A percentile compares a stretch with the other conserved stretches of the same genome.
phyloP scores from a whole-genome alignment of 768 basidiomycete species.

The Dentipellis fragilis region DNA sequence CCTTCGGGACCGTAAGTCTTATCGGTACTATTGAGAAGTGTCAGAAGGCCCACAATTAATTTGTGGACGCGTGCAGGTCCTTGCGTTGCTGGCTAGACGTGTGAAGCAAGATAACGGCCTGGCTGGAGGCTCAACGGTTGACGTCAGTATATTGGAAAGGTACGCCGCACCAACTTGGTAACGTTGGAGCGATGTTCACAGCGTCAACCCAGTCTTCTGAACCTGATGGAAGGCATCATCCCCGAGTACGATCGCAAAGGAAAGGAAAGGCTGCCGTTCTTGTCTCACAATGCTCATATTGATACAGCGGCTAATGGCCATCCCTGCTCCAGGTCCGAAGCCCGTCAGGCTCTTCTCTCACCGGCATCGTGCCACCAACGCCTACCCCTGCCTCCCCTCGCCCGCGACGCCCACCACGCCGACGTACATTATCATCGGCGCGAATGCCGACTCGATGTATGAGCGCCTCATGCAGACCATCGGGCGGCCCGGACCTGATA shows the following conservation, averaged over 20 bases:
- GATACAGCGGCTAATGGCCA: not conserved
- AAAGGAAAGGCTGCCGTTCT: conserved; percentile 25
- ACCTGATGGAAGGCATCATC: conserved; percentile 69
- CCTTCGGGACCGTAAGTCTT: conserved; percentile 55
- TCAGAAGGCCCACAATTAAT: not conserved
- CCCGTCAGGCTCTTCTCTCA: conserved; percentile 66
- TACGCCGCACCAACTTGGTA: conserved; percentile 9
- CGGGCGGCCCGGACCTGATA: conserved; percentile 45
- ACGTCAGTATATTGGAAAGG: conserved; percentile 72
- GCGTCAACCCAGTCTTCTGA: conserved; percentile 46
- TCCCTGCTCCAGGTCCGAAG: conserved; percentile 31
- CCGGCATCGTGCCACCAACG: conserved; percentile 68
- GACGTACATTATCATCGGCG: conserved; percentile 60
- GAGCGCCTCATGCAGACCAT: conserved; percentile 54
- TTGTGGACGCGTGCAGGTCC: conserved; percentile 29
- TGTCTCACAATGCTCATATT: not conserved
- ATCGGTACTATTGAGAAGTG: not conserved
- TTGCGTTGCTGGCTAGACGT: conserved; percentile 46
- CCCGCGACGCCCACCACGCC: conserved; percentile 30
- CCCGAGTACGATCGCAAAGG: conserved; percentile 68
- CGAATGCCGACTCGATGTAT: conserved; percentile 65
- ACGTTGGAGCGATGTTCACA: not conserved
- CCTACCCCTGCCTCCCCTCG: conserved; percentile 51
- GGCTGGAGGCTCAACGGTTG: conserved; percentile 43
- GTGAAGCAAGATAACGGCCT: conserved; percentile 21